Base-by-base conservation (phyloP, 352 stramenopile genomes). In the Pythium guiyangense region DNA sequence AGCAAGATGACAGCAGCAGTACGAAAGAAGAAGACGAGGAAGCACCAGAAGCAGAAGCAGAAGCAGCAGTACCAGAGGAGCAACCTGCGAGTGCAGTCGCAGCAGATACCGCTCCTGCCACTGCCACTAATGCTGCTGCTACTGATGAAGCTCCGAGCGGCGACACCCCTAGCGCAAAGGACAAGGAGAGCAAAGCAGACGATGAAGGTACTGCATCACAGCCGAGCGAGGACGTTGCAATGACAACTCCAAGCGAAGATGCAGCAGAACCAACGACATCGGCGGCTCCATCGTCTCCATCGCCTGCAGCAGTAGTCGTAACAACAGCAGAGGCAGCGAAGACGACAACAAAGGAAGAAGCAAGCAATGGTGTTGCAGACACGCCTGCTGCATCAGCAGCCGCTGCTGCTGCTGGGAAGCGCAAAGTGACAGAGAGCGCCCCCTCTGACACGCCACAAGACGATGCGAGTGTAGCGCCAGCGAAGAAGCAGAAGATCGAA, bases 401-500 rank as follows among this genome's bases (percentile, higher is more conserved):
- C 14, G 15, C 40, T 1, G 17, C 22, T 52, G 18, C 17, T 27
- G 34, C 45, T 48, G 54, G 45, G 17, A 60, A 60, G 54, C 54
- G 54, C 9, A 60, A 60, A 37, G 54, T 34, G 18, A 40, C 47
- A 4, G 45, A 53, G 31, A 46, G 34, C 5, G 10, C 15, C n/a
- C 34, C 45, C 14, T n/a, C n/a, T n/a, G 12, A 14, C 29, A 25
- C n/a, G 29, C 20, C 54, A 35, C 43, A 31, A 9, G 20, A 51
- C 34, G 48, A 26, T 27, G 20, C 47, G 2, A 26, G 31, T 2
- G 46, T 10, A 12, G 4, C 8, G 29, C 4, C 46, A 6, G 6
- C 26, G 0, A 62, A 62, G 49, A 56, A 56, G 39, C 48, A 62
- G 29, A 62, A 62, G 56, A 62, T 29, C 5, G 42, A 55, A 20